These are phyloP conservation scores for Pyrenophora graminea DNA, from an alignment of 2,329 filamentous ascomycete species.

Conservation along the genomic window DNA sequence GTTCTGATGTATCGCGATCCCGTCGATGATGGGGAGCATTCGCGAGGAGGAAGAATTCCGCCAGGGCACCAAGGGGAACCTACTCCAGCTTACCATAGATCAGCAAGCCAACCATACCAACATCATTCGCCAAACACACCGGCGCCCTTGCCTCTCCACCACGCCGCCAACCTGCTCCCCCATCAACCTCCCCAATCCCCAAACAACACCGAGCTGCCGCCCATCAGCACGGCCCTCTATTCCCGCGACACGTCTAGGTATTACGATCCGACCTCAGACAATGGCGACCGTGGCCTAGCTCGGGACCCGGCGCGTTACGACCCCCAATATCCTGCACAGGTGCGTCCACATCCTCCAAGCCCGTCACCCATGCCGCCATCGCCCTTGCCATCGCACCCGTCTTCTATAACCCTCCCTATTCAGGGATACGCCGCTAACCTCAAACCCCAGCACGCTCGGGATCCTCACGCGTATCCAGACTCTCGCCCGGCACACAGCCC, in stretches of 20 bases:
- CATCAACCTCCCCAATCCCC: conserved; percentile 35
- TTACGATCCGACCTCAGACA: conserved; percentile 56
- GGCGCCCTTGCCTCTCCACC: conserved; percentile 37
- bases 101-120: conserved; percentile 44
- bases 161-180: conserved; percentile 34
- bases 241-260: conserved; percentile 51
- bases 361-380: conserved; percentile 5
- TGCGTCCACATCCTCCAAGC: conserved; percentile 19
- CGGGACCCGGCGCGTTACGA: conserved; percentile 42
- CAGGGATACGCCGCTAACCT: conserved; percentile 28
- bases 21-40: conserved; percentile 36
- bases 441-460: conserved; percentile 33
- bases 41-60: conserved; percentile 40
- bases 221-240: conserved; percentile 47
- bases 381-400: not conserved
- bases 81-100: conserved; percentile 42
- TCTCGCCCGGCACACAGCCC: conserved; percentile 38
- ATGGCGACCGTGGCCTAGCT: conserved; percentile 43
- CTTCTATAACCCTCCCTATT: not conserved
- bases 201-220: conserved; percentile 46
- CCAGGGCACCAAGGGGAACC: conserved; percentile 41
- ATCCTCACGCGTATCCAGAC: conserved; percentile 42
- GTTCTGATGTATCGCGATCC: conserved; percentile 36
- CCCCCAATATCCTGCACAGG: conserved; percentile 38
- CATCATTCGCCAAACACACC: conserved; percentile 41